Conservation (phyloP, 805 yeast species). For the Yarrowia keelungensis region DNA sequence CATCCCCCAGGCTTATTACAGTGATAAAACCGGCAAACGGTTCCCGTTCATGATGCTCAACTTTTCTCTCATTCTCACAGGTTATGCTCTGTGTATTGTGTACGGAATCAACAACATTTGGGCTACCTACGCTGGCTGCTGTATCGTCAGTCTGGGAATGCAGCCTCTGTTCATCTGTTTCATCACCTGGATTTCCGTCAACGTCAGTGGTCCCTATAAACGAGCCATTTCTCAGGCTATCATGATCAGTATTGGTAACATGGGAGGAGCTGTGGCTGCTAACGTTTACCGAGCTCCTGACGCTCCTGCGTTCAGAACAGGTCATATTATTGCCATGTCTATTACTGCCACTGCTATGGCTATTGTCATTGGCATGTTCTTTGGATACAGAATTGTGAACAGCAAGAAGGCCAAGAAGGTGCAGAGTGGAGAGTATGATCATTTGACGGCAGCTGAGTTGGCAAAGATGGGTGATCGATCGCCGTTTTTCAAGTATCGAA, state of each 20-base stretch:
- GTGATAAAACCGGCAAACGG: conserved; percentile 49
- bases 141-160: conserved; percentile 60
- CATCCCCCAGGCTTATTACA: conserved; percentile 41
- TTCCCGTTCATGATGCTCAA: conserved; percentile 45
- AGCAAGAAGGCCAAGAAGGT: background rate
- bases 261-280: conserved; percentile 66
- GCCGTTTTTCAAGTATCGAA: conserved; percentile 8
- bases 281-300: conserved; percentile 60
- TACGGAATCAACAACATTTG: conserved; percentile 50
- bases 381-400: conserved; percentile 6
- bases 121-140: conserved; percentile 60
- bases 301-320: conserved; percentile 61
- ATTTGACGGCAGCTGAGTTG: conserved; percentile 1
- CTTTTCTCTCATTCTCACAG: conserved; percentile 48
- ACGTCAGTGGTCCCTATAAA: conserved; percentile 62
- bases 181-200: conserved; percentile 65
- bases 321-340: conserved; percentile 58
- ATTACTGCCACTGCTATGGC: conserved; percentile 51
- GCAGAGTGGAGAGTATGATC: conserved; percentile 1
- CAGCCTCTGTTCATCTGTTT: conserved; percentile 65
- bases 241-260: conserved; percentile 69
- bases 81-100: conserved; percentile 54
- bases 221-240: conserved; percentile 61
- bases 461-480: conserved; percentile 23
- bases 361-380: background rate